These are phyloP conservation scores for Fusarium decemcellulare DNA, from an alignment of 2,329 filamentous ascomycete species.

Conservation along the genomic window DNA sequence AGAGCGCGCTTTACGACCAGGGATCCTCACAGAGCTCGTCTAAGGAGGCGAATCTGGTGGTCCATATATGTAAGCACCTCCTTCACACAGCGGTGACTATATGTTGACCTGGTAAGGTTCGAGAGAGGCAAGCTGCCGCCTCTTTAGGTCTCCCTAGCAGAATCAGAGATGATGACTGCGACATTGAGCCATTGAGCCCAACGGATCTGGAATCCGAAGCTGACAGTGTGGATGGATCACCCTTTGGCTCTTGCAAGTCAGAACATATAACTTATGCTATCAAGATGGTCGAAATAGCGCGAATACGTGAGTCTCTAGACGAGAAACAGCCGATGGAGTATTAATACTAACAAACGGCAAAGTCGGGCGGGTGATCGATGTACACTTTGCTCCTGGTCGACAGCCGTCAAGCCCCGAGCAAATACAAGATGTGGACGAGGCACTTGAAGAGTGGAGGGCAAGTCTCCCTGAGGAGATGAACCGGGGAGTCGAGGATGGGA, in stretches of 20 bases:
- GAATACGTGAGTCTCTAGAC: conserved; percentile 46
- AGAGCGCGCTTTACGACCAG: conserved; percentile 48
- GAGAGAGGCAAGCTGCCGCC: conserved; percentile 55
- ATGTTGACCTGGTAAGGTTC: conserved; percentile 43
- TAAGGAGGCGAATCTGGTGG: conserved; percentile 68
- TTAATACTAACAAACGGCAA: background rate
- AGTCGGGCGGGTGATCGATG: conserved; percentile 54
- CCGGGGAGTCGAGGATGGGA: conserved; percentile 49
- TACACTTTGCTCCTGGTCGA: conserved; percentile 54
- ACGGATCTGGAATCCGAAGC: conserved; percentile 51
- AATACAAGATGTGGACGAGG: conserved; percentile 47
- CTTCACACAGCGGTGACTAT: background rate
- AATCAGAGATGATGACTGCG: conserved; percentile 57
- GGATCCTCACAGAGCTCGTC: conserved; percentile 44
- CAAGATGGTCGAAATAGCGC: conserved; percentile 56
- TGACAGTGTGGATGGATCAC: conserved; percentile 34
- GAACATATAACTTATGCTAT: conserved; percentile 54
- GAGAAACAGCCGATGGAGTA: background rate
- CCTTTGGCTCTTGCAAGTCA: conserved; percentile 49
- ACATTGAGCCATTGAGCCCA: conserved; percentile 52
- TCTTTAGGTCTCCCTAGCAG: conserved; percentile 54
- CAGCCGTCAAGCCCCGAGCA: conserved; percentile 46
- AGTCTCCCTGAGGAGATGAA: conserved; percentile 51
- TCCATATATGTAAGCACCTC: conserved; percentile 61
- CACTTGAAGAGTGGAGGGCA: conserved; percentile 52